Evolutionary conservation across 169 alveolate genomes (phyloP).

Genomic region (Fabrea salina): DNA sequence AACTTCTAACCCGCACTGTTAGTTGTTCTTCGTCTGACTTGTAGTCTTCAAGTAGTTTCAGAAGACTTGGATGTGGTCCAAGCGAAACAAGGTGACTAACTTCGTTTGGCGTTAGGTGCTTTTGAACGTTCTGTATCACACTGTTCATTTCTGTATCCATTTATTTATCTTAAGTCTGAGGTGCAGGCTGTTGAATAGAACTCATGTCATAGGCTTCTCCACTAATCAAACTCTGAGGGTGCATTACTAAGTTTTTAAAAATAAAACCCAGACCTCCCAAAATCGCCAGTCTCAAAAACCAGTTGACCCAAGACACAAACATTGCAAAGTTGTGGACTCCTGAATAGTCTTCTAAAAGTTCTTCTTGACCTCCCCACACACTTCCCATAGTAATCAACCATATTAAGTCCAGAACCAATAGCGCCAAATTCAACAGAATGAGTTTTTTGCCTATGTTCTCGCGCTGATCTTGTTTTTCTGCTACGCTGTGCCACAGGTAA

Average conservation of each 20-base stretch:
- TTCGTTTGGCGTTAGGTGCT: too few relatives aligned
- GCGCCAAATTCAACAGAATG: slow-evolving; percentile 39
- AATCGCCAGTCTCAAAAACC: slow-evolving; percentile 14
- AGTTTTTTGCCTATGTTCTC: slow-evolving; percentile 30
- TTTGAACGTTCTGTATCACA: too few relatives aligned
- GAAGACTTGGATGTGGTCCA: too few relatives aligned
- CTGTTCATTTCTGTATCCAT: too few relatives aligned
- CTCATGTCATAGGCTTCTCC: slow-evolving; percentile 24
- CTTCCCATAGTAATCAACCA: slow-evolving; percentile 53
- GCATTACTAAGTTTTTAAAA: neutral
- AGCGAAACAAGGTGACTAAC: too few relatives aligned
- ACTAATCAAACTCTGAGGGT: slow-evolving; percentile 8
- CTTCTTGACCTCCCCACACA: slow-evolving; percentile 45
- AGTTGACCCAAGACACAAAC: slow-evolving; percentile 18
- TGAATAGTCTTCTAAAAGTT: neutral
- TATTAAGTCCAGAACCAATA: slow-evolving; percentile 42
- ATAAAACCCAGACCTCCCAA: neutral
- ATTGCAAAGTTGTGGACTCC: slow-evolving; percentile 25
- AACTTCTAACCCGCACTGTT: too few relatives aligned
- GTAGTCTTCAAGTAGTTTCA: too few relatives aligned
- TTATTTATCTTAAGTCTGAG: too few relatives aligned
- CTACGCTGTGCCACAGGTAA: slow-evolving; percentile 40
- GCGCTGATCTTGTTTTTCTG: slow-evolving; percentile 26
- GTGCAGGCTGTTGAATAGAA: neutral
- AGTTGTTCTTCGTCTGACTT: too few relatives aligned